phyloP scores from a whole-genome alignment of 2,329 filamentous ascomycete species.

The Aspergillus arachidicola region DNA sequence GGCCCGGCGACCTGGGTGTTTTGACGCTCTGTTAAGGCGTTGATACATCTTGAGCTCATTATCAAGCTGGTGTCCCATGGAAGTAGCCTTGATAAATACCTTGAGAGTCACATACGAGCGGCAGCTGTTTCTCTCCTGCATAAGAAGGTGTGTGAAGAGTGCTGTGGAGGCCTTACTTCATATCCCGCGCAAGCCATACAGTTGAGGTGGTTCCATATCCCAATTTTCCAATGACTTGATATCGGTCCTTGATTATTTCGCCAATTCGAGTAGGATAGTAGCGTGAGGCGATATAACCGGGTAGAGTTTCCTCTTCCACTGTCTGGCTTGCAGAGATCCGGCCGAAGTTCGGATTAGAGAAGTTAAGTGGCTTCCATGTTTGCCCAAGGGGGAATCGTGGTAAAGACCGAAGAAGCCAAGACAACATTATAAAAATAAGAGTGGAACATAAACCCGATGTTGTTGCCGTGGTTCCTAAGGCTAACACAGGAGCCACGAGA shows the following conservation, averaged over 20 bases:
- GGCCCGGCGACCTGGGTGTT: conserved; percentile 32
- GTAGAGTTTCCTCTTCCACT: conserved; percentile 38
- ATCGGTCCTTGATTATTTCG: conserved; percentile 31
- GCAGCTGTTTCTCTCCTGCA: conserved; percentile 17
- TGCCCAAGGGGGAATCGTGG: conserved; percentile 21
- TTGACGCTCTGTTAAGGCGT: conserved; percentile 33
- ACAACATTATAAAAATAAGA: conserved; percentile 8
- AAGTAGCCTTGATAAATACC: conserved; percentile 31
- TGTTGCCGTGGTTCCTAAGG: too few species aligned
- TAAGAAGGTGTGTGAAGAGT: background rate
- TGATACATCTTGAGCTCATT: conserved; percentile 50
- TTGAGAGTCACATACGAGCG: conserved; percentile 35
- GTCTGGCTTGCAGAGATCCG: conserved; percentile 25
- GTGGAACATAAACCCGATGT: too few species aligned
- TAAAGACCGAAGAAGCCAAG: conserved; percentile 26
- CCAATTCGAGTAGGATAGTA: conserved; percentile 37
- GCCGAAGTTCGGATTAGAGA: conserved; percentile 31
- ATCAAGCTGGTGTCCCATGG: conserved; percentile 32
- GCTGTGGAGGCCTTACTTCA: conserved; percentile 21
- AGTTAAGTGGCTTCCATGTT: conserved; percentile 35
- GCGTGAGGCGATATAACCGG: conserved; percentile 23
- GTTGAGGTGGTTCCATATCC: conserved; percentile 36
- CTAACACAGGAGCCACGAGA: background rate
- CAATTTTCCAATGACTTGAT: conserved; percentile 40
- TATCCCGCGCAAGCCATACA: conserved; percentile 40